Base-by-base conservation (phyloP, 495 filamentous ascomycete genomes). In the Amniculicola lignicola region DNA sequence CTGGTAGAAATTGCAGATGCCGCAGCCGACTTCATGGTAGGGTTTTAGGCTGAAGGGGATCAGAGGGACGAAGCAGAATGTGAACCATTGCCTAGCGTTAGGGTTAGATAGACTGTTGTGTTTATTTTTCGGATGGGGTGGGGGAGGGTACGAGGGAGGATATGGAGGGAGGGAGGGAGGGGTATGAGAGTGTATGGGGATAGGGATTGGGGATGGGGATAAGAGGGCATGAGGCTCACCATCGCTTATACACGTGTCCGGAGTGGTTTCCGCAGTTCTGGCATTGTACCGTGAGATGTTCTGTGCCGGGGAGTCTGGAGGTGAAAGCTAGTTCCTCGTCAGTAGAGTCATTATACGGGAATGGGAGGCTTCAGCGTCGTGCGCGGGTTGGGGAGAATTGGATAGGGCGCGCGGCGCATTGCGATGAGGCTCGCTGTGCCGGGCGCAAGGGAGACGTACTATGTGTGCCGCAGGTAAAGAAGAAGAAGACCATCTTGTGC, bases 221-320 rank as follows among this genome's bases (percentile, higher is more conserved):
- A 22, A 24, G 7, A 25, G 28, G 18, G 51, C 1, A n/a, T 4
- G 27, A 40, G 24, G 29, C 56, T 9, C 61, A 71, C 67, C 71
- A 73, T 43, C 67, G 59, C 51, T 69, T 70, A 14, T 56, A 53
- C 27, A 69, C 57, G 49, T 62, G 64, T 10, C 55, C 71, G 35
- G 29, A 57, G 45, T 61, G 58, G 62, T 74, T 74, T 11, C 72
- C 72, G 54, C 72, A 74, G 57, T 73, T 73, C 54, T 73, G 70
- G 56, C 72, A 74, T 69, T 72, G 71, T 9, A 66, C 68, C 3
- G 67, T 70, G 35, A 74, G 58, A 43, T 72, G 58, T 52, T 72
- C 71, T 55, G 67, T 66, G 63, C 70, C 71, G 53, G 52, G 23
- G 28, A 74, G 61, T 16, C 49, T 51, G n/a, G 51, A 63, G 2